Evolutionary conservation across 306 rosid genomes (phyloP).

Genomic region (Vachellia pachyceras): DNA sequence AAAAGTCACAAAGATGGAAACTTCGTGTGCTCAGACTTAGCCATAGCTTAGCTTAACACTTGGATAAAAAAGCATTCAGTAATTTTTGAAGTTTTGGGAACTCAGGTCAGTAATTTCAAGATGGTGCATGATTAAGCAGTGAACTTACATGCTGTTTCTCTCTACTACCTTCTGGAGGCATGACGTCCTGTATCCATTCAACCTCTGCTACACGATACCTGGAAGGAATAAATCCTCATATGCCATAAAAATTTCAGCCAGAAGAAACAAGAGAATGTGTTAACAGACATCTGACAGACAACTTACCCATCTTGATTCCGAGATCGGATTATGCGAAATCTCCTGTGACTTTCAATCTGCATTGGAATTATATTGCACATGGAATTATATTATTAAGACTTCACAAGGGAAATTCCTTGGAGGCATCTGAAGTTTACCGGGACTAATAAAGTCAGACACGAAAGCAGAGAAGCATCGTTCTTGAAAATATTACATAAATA

Average conservation of each 20-base stretch:
- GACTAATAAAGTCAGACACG: constrained; percentile 23
- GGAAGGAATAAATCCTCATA: constrained; percentile 25
- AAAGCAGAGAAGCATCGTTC: neutral
- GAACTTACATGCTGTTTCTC: constrained; percentile 73
- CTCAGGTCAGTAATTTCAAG: neutral
- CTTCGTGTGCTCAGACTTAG: neutral
- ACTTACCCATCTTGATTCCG: constrained; percentile 96
- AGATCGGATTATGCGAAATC: constrained; percentile 72
- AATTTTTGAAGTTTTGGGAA: neutral
- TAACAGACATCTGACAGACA: constrained; percentile 23
- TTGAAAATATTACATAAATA: neutral
- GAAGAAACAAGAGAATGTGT: constrained; percentile 19
- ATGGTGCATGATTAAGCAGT: constrained; percentile 33
- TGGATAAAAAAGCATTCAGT: neutral
- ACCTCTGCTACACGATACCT: constrained; percentile 96
- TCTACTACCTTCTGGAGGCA: constrained; percentile 68
- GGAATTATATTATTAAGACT: constrained; percentile 5
- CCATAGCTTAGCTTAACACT: neutral
- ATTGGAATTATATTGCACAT: too few relatives aligned
- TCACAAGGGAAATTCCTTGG: constrained; percentile 15
- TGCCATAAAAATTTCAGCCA: constrained; percentile 14
- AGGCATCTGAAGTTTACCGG: constrained; percentile 7
- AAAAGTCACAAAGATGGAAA: constrained; percentile 20
- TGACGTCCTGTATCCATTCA: constrained; percentile 81
- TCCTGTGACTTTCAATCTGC: constrained; percentile 93